Evolutionary conservation across 257 asterid species (phyloP), one percentile per base, ranked within the genome.

Genomic region (Leptodermis oblonga): DNA sequence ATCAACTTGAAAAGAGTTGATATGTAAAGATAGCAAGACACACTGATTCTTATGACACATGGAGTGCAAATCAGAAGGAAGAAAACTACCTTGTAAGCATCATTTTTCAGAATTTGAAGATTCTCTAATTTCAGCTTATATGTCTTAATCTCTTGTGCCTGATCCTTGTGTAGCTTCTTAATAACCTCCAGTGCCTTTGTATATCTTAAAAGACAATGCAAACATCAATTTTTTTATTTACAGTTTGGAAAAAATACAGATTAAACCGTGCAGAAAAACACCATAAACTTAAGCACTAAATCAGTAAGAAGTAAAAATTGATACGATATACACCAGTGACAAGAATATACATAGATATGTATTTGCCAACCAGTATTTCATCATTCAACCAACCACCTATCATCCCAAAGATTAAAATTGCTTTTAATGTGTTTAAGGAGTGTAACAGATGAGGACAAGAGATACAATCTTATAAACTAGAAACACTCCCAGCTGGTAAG

Each of bases 101-200:
- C 95, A 77, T 93, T 97, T n/a, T 85, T 90, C 80, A 90, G 80
- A 51, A 95, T 87, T 73, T 93, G 99, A 63, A 90, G 89, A 83
- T 90, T 87, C 84, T 89, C 99, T 88, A 90, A 66, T 79, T 93
- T 93, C 82, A 93, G 84, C 83, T 87, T 93, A 74, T 77, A 93
- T 56, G 91, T 62, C 88, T 90, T 90, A 73, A 93, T 90, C 82
- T 93, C 99, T 71, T 87, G 99, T 33, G 88, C 88, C 83, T 89
- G 99, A 76, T 90, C 97, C 89, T 87, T 93, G 85, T 93, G 99
- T 80, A 93, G 99, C 82, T 90, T 90, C 79, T 89, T 93, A 62
- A 93, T 90, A 79, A 90, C 97, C 87, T 90, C 99, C 78, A 93
- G 79, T 41, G 99, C 99, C 86, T 90, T 93, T 36, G 99, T 93